These are phyloP conservation scores for Zelopaecilomyces penicillatus DNA, from an alignment of 2,329 filamentous ascomycete species.

Conservation along the genomic window DNA sequence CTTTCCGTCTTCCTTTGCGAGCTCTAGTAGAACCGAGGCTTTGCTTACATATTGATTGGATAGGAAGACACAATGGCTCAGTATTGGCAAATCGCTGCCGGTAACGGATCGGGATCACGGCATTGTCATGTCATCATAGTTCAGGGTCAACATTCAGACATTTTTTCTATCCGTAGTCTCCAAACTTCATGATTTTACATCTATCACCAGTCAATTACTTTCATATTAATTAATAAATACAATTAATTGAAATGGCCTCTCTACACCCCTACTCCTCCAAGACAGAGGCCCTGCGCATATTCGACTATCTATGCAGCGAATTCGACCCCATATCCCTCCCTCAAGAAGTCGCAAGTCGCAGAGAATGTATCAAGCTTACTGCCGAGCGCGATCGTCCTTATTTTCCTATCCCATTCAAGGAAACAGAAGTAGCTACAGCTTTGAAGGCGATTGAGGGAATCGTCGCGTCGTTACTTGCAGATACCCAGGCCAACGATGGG, in stretches of 20 bases:
- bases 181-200: too few species aligned
- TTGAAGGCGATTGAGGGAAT: constrained; percentile 35
- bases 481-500: constrained; percentile 12
- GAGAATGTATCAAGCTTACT: constrained; percentile 22
- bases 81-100: too few species aligned
- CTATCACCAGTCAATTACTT: too few species aligned
- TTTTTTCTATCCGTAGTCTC: too few species aligned
- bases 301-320: constrained; percentile 15
- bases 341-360: constrained; percentile 15
- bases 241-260: not conserved
- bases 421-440: constrained; percentile 35
- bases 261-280: constrained; percentile 16
- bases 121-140: too few species aligned
- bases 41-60: too few species aligned
- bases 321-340: constrained; percentile 24
- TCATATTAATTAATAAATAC: not conserved
- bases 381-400: constrained; percentile 29
- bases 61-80: too few species aligned
- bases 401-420: constrained; percentile 40
- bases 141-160: too few species aligned
- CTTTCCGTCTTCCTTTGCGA: too few species aligned
- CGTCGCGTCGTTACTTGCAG: constrained; percentile 24
- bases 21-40: too few species aligned
- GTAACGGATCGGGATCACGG: too few species aligned
- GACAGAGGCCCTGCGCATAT: constrained; percentile 16